Conservation (phyloP, 306 rosid species). For the Ochetophila trinervis region DNA sequence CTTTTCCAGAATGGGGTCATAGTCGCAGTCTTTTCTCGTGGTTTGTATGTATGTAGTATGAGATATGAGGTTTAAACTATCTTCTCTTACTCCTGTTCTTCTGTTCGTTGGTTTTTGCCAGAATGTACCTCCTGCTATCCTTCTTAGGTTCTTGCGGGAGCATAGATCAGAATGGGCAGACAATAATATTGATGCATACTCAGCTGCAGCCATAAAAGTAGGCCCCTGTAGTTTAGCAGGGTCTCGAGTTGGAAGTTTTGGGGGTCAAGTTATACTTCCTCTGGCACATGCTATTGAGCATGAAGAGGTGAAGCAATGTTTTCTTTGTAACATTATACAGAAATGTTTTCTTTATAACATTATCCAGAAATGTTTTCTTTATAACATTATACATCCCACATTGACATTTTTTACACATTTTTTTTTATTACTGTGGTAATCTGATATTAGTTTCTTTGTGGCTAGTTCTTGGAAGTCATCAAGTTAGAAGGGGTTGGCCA, state of each 20-base stretch:
- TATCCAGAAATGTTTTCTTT: neutral
- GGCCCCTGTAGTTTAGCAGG: conserved; percentile 94
- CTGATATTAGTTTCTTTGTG: neutral
- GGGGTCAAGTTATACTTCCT: conserved; percentile 95
- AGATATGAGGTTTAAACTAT: conserved; percentile 3
- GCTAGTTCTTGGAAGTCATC: conserved; percentile 85
- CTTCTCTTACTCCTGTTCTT: conserved; percentile 18
- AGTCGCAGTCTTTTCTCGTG: neutral
- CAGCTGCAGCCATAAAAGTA: conserved; percentile 92
- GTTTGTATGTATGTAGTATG: neutral
- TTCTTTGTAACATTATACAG: neutral
- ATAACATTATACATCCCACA: neutral
- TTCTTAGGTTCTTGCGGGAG: conserved; percentile 86
- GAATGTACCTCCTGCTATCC: conserved; percentile 98
- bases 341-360: neutral
- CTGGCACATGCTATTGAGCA: conserved; percentile 93
- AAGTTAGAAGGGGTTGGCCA: conserved; percentile 86
- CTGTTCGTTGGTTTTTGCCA: conserved; percentile 29
- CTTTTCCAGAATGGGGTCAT: neutral
- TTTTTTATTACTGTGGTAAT: neutral
- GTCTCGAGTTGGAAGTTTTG: conserved; percentile 81
- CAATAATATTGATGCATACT: conserved; percentile 88
- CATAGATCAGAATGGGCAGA: conserved; percentile 99
- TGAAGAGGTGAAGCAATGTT: conserved; percentile 61
- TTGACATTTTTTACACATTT: neutral